Evolutionary conservation across 108 stramenopile species (phyloP), one percentile per base, ranked within the genome.

Genomic region (Asterionellopsis glacialis): DNA sequence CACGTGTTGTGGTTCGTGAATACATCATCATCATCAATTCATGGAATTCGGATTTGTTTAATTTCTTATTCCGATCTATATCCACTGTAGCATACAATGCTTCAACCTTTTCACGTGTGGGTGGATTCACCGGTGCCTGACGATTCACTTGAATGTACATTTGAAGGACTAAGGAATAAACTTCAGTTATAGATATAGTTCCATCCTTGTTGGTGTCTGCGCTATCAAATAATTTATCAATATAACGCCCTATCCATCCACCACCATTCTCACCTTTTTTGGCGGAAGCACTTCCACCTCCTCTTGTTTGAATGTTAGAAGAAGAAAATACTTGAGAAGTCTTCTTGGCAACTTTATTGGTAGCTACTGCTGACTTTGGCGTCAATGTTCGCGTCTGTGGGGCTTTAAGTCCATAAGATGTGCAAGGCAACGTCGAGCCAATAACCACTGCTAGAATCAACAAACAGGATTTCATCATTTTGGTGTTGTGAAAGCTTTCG

Each of bases 161-260:
- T 55, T 65, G 23, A 16, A 80, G 42, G 1, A 68, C 52, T 19
- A 72, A 51, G 26, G 65, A 57, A 42, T 80, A 74, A 23, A 61
- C 68, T 64, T 80, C 79, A 19, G 43, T 26, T 51, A 73, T 61
- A 27, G 45, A 52, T 24, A 80, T 45, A 13, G 18, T 55, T 0
- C 74, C 79, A 65, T 80, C 74, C 9, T 73, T 33, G 50, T 80
- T 69, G 0, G 64, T 57, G 28, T 80, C 79, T 9, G 79, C 70
- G 16, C 68, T 52, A 4, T 71, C 63, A 69, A 76, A 80, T 1
- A 80, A 24, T 53, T 59, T 51, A 24, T 74, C 53, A 14, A 70
- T 59, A 45, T 33, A 33, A 7, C 33, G 33, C 7, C 7, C 33
- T 5, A 2, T 33, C 33, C 33, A 33, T 33, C 33, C 33, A 33